Conservation (phyloP, 1,284 basidiomycete genomes). For the Pascua guehoae region DNA sequence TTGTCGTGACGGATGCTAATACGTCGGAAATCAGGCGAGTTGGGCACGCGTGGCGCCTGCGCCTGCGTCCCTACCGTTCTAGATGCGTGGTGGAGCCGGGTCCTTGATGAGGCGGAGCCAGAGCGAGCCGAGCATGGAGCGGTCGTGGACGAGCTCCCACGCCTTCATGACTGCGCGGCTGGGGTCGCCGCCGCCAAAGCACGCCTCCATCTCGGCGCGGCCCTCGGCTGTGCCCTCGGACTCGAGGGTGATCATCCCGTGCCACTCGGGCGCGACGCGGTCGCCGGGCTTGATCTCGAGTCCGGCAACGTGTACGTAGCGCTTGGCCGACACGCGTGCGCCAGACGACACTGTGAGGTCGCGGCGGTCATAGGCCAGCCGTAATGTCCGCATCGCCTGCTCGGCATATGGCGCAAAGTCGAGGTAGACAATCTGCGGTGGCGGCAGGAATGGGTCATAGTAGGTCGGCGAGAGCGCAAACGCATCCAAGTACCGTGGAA, state of each 20-base stretch:
- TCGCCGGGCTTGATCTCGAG: constrained; percentile 34
- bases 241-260: constrained; percentile 46
- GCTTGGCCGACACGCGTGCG: constrained; percentile 45
- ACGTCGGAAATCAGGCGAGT: too few relatives aligned
- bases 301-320: constrained; percentile 49
- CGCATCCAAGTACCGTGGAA: constrained; percentile 45
- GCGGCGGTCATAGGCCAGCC: constrained; percentile 46
- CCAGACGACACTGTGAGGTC: constrained; percentile 46
- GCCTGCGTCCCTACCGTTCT: too few relatives aligned
- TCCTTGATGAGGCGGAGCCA: constrained; percentile 43
- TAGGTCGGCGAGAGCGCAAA: constrained; percentile 49
- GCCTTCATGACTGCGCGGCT: constrained; percentile 29
- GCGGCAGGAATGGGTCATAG: constrained; percentile 46
- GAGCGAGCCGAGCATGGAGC: constrained; percentile 44
- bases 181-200: constrained; percentile 31
- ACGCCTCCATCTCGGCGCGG: constrained; percentile 32
- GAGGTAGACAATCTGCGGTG: constrained; percentile 46
- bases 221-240: constrained; percentile 49
- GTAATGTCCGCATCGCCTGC: constrained; percentile 33
- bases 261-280: constrained; percentile 39
- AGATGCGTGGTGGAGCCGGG: neutral
- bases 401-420: constrained; percentile 43
- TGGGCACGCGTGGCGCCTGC: too few relatives aligned
- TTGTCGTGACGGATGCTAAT: neutral
- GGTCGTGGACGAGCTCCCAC: constrained; percentile 48